phyloP scores from a whole-genome alignment of 805 yeast species.

The Metschnikowia anglica region DNA sequence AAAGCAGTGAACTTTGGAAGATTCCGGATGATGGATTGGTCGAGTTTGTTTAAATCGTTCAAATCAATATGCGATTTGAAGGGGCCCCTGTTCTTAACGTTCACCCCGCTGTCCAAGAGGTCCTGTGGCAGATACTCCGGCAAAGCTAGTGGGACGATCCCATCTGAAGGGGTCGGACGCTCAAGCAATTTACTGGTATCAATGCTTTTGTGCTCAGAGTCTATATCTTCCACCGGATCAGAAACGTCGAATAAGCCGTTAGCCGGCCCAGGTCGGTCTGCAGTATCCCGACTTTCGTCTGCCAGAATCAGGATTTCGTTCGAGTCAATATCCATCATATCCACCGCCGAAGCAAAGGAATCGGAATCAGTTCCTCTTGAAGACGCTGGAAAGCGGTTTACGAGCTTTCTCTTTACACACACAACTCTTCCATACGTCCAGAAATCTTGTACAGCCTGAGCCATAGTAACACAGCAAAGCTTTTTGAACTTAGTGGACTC shows the following conservation, averaged over 20 bases:
- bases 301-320: background rate
- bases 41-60: conserved; percentile 44
- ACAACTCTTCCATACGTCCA: conserved; percentile 71
- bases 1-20: conserved; percentile 51
- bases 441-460: conserved; percentile 73
- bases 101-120: conserved; percentile 22
- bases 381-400: conserved; percentile 24
- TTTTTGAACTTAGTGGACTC: conserved; percentile 69
- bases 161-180: conserved; percentile 32
- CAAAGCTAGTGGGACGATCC: conserved; percentile 25
- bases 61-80: conserved; percentile 48
- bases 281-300: conserved; percentile 3
- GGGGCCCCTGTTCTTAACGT: conserved; percentile 25
- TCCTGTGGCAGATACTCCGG: conserved; percentile 34
- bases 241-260: background rate
- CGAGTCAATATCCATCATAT: background rate
- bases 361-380: background rate
- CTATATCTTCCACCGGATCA: background rate
- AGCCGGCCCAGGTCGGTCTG: background rate
- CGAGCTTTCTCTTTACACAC: conserved; percentile 56
- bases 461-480: conserved; percentile 66
- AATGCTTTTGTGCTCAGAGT: conserved; percentile 23
- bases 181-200: conserved; percentile 36
- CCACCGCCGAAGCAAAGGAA: background rate
- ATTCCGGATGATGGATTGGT: conserved; percentile 47